These are phyloP conservation scores for Anisodus acutangulus DNA, from an alignment of 257 asterid genomes.

Conservation along the genomic window DNA sequence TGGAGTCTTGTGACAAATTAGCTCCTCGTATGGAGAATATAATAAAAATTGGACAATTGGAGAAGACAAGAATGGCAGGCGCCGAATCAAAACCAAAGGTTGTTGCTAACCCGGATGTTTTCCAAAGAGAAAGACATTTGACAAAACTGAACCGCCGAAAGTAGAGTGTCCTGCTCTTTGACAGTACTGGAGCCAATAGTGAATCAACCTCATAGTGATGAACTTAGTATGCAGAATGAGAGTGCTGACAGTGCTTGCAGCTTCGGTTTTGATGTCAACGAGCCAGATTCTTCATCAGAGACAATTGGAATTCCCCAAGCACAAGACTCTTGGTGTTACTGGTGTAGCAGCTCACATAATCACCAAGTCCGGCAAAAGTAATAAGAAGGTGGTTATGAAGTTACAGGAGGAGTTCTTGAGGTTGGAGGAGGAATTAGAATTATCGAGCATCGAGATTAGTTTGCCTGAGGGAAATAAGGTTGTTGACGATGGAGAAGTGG, in stretches of 20 bases:
- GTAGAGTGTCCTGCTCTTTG: no score
- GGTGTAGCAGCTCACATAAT: neutral
- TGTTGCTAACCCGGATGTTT: no score
- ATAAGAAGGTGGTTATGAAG: slow-evolving; percentile 68
- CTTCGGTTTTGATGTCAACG: neutral
- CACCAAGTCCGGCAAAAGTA: slow-evolving; percentile 42
- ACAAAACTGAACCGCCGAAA: no score
- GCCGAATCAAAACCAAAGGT: no score
- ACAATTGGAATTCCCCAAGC: neutral
- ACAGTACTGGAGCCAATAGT: no score
- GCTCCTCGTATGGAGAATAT: no score
- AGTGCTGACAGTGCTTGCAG: neutral
- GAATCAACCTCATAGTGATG: neutral
- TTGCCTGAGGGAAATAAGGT: slow-evolving; percentile 48
- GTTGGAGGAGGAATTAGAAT: slow-evolving; percentile 71
- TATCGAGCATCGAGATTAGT: slow-evolving; percentile 54
- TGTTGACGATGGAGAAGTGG: slow-evolving; percentile 42
- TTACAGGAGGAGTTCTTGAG: slow-evolving; percentile 70
- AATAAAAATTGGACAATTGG: no score
- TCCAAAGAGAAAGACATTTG: no score
- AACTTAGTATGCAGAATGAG: neutral
- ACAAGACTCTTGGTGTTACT: neutral
- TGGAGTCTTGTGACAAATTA: neutral
- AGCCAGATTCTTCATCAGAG: neutral
- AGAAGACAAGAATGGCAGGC: no score